phyloP scores from a whole-genome alignment of 331 rosid species.

The Dryas integrifolia region DNA sequence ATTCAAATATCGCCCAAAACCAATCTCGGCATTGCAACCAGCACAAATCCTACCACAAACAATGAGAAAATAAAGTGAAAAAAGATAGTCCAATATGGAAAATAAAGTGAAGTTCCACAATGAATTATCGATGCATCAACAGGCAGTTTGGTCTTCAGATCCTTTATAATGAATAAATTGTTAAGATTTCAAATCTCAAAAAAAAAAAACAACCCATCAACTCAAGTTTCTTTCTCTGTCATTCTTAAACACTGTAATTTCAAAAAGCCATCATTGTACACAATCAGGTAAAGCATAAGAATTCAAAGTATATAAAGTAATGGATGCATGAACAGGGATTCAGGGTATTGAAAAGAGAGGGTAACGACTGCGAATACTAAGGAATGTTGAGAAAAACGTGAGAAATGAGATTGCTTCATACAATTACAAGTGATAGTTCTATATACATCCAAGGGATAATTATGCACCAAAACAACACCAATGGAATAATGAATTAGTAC shows the following conservation, averaged over 20 bases:
- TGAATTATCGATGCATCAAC: not conserved
- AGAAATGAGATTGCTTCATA: not conserved
- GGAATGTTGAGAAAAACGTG: not conserved
- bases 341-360: not conserved
- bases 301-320: not conserved
- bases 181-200: not conserved
- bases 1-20: constrained; percentile 84
- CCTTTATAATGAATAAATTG: not conserved
- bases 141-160: constrained; percentile 1
- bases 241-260: not conserved
- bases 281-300: constrained; percentile 8
- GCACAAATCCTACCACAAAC: constrained; percentile 73
- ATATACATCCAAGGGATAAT: not conserved
- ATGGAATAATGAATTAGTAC: not conserved
- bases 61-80: constrained; percentile 9
- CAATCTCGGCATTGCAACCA: constrained; percentile 84
- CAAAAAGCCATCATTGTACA: not conserved
- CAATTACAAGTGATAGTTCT: not conserved
- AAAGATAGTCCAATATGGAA: not conserved
- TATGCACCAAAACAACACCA: not conserved
- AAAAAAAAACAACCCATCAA: constrained; percentile 5
- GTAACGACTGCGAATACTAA: not conserved
- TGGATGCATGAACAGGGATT: not conserved
- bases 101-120: constrained; percentile 6
- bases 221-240: not conserved